A percentile compares a stretch with the other conserved stretches of the same genome.
These are phyloP conservation scores for Chlamydomonas sphaeroides DNA, from an alignment of 139 green algal species.

Conservation along the genomic window DNA sequence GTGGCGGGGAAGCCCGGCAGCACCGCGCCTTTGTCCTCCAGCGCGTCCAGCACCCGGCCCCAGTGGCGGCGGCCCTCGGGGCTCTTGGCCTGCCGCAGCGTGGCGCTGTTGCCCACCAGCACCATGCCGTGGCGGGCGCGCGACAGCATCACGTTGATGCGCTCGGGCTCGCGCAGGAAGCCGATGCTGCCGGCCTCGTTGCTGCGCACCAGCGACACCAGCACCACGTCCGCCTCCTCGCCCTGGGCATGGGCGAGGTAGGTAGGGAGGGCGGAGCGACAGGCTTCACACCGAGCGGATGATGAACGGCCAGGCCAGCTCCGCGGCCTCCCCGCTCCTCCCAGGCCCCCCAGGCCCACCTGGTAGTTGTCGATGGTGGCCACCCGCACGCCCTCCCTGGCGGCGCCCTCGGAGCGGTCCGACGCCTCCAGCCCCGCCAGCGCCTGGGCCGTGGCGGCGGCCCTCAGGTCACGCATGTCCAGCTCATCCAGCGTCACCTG, in stretches of 20 bases:
- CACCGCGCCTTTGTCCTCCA: conserved; percentile 35
- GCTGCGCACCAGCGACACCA: conserved; percentile 79
- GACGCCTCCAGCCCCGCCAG: background rate
- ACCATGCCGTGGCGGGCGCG: conserved; percentile 78
- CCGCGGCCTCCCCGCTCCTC: too few species aligned
- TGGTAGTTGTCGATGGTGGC: conserved; percentile 87
- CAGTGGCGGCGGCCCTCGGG: conserved; percentile 43
- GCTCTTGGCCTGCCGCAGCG: conserved; percentile 53
- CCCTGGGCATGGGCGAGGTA: conserved; percentile 52
- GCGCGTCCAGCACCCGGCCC: conserved; percentile 42
- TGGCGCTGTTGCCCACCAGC: conserved; percentile 73
- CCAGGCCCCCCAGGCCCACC: background rate
- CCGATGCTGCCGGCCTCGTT: conserved; percentile 73
- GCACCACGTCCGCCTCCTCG: conserved; percentile 78
- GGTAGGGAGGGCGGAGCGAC: too few species aligned
- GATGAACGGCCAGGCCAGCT: too few species aligned
- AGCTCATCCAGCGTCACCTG: conserved; percentile 49
- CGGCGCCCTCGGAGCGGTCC: background rate
- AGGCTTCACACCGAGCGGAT: too few species aligned
- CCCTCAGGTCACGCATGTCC: conserved; percentile 48
- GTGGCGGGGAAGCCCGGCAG: conserved; percentile 52
- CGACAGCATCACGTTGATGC: conserved; percentile 85
- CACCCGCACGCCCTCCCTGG: conserved; percentile 53
- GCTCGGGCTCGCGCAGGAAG: conserved; percentile 77
- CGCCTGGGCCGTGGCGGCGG: background rate